Conservation (phyloP, 495 filamentous ascomycete species). For the Podospora anserina region DNA sequence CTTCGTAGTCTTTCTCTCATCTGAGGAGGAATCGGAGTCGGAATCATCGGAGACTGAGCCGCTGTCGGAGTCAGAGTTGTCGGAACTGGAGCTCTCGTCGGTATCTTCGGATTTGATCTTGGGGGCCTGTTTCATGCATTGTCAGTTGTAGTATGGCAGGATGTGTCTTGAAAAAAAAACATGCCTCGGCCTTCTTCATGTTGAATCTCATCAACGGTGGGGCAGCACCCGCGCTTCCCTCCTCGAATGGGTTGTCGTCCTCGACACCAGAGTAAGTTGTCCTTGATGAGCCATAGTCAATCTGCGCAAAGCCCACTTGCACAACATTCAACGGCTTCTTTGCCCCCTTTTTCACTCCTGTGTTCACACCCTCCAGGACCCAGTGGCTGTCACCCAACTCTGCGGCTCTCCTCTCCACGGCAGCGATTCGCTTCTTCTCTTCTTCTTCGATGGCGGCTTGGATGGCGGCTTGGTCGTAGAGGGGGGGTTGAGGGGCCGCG, state of each 20-base stretch:
- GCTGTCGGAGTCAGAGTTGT: constrained; percentile 20
- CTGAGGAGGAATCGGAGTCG: constrained; percentile 3
- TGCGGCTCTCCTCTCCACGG: constrained; percentile 65
- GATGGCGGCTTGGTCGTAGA: constrained; percentile 52
- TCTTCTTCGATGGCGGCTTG: constrained; percentile 70
- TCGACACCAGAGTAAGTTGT: constrained; percentile 5
- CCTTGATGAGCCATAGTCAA: constrained; percentile 30
- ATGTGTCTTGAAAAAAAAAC: constrained; percentile 4
- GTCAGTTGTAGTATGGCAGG: too few species aligned
- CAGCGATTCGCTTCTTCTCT: constrained; percentile 68
- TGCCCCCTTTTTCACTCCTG: constrained; percentile 18
- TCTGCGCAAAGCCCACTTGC: constrained; percentile 49
- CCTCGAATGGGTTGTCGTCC: constrained; percentile 18
- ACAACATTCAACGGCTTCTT: constrained; percentile 42
- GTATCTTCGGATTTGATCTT: constrained; percentile 19
- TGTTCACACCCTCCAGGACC: constrained; percentile 57
- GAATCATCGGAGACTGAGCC: constrained; percentile 10
- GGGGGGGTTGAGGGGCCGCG: constrained; percentile 18
- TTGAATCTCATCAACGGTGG: constrained; percentile 36
- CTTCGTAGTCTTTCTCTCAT: constrained; percentile 6
- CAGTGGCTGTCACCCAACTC: constrained; percentile 83
- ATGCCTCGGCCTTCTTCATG: constrained; percentile 42
- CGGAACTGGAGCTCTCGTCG: constrained; percentile 16
- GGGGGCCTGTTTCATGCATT: background rate
- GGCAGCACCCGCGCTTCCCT: constrained; percentile 5